Conservation (phyloP, 2,329 filamentous ascomycete genomes). For the Acrocalymma vagum region DNA sequence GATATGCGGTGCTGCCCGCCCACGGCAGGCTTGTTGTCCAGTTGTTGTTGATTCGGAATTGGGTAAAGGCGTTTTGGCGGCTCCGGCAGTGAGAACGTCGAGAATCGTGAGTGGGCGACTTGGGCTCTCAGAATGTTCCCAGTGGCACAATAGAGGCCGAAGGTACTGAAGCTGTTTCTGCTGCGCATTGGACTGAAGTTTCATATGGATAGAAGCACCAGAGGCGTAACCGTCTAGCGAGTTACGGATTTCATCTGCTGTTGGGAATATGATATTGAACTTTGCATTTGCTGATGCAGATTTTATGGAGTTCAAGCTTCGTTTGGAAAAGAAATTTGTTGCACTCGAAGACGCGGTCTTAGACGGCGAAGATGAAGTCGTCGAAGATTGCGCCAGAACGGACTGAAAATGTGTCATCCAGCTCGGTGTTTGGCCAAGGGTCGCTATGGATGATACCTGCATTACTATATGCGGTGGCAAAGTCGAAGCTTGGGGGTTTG, state of each 20-base stretch:
- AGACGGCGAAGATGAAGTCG: background rate
- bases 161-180: constrained; percentile 78
- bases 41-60: background rate
- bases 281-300: constrained; percentile 55
- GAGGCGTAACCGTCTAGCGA: constrained; percentile 82
- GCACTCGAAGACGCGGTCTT: background rate
- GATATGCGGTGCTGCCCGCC: constrained; percentile 81
- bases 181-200: constrained; percentile 74
- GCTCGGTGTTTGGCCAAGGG: constrained; percentile 72
- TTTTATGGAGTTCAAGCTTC: constrained; percentile 1
- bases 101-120: background rate
- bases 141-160: constrained; percentile 75
- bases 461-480: constrained; percentile 55
- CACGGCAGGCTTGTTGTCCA: constrained; percentile 34
- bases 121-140: constrained; percentile 68
- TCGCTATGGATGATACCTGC: constrained; percentile 84
- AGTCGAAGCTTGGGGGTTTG: constrained; percentile 38
- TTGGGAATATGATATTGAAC: constrained; percentile 82
- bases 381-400: constrained; percentile 34
- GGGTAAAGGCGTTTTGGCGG: no score
- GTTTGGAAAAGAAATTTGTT: constrained; percentile 22
- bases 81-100: no score
- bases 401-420: constrained; percentile 71
- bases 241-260: constrained; percentile 76
- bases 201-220: constrained; percentile 83